These are phyloP conservation scores for Ophiostoma ulmi DNA, from an alignment of 2,329 filamentous ascomycete genomes.

Conservation along the genomic window DNA sequence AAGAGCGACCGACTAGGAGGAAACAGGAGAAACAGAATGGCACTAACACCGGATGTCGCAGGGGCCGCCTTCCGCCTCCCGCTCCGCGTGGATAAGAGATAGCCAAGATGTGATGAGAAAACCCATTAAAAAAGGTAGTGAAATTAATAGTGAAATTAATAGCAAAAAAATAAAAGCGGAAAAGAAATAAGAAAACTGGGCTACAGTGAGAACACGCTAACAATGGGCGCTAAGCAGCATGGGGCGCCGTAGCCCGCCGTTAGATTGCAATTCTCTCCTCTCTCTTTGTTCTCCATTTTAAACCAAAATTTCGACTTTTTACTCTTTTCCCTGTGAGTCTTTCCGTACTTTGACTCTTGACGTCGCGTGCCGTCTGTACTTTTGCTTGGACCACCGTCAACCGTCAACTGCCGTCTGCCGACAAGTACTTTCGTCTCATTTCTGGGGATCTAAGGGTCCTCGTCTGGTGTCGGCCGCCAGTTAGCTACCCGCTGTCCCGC, in stretches of 20 bases:
- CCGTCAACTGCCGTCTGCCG: no score
- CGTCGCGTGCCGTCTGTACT: no score
- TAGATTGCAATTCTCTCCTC: neutral
- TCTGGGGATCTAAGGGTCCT: neutral
- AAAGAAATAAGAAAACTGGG: neutral
- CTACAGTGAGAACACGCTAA: neutral
- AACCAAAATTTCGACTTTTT: neutral
- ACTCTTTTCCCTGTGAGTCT: neutral
- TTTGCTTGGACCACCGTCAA: no score
- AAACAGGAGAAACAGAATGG: neutral
- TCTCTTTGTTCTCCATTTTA: neutral
- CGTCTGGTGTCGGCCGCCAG: no score
- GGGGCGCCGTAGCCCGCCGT: neutral
- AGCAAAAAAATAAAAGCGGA: neutral
- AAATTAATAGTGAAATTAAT: neutral
- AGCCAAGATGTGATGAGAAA: neutral
- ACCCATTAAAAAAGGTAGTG: neutral
- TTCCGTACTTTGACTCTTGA: neutral
- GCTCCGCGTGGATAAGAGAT: neutral
- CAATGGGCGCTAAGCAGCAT: neutral
- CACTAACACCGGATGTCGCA: conserved; percentile 21
- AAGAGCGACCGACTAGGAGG: neutral
- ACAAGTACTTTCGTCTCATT: neutral
- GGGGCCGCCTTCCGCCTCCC: conserved; percentile 5
- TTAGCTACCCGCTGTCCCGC: neutral